phyloP scores from a whole-genome alignment of 1,284 basidiomycete genomes.

The Rhodotorula sp. region DNA sequence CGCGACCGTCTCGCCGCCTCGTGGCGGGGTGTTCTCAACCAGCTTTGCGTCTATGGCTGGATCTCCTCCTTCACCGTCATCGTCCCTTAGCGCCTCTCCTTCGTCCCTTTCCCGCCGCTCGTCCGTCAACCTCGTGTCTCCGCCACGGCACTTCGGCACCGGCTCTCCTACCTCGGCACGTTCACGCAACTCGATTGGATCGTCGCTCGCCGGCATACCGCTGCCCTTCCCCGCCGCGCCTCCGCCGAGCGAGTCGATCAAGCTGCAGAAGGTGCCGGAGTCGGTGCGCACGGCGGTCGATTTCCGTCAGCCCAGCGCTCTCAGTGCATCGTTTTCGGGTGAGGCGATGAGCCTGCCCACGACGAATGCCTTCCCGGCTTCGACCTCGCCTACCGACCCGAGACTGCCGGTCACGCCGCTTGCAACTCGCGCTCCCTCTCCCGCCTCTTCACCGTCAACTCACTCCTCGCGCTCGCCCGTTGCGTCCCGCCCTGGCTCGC shows the following conservation, averaged over 20 bases:
- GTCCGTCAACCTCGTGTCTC: constrained; percentile 34
- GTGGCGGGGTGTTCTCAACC: constrained; percentile 19
- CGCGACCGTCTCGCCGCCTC: constrained; percentile 4
- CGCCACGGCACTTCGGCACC: constrained; percentile 28
- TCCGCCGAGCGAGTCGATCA: constrained; percentile 40
- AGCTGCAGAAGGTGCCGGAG: constrained; percentile 41
- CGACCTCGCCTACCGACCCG: constrained; percentile 8
- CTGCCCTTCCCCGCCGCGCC: constrained; percentile 37
- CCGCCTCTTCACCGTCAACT: constrained; percentile 23
- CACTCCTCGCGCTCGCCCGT: constrained; percentile 15
- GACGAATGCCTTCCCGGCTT: constrained; percentile 1
- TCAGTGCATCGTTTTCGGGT: constrained; percentile 10
- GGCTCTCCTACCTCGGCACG: constrained; percentile 27
- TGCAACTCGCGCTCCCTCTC: constrained; percentile 37
- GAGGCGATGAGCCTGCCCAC: constrained; percentile 19
- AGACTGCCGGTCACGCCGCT: constrained; percentile 33
- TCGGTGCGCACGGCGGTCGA: constrained; percentile 40
- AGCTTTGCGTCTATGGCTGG: constrained; percentile 48
- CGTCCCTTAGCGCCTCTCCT: constrained; percentile 35
- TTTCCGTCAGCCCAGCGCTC: constrained; percentile 24
- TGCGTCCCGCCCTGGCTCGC: constrained; percentile 17
- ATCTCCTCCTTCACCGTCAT: constrained; percentile 29
- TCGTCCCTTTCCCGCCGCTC: constrained; percentile 39
- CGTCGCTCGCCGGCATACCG: constrained; percentile 2
- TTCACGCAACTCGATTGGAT: constrained; percentile 16